phyloP scores from a whole-genome alignment of 2,329 filamentous ascomycete genomes.

The Monilinia polystroma region DNA sequence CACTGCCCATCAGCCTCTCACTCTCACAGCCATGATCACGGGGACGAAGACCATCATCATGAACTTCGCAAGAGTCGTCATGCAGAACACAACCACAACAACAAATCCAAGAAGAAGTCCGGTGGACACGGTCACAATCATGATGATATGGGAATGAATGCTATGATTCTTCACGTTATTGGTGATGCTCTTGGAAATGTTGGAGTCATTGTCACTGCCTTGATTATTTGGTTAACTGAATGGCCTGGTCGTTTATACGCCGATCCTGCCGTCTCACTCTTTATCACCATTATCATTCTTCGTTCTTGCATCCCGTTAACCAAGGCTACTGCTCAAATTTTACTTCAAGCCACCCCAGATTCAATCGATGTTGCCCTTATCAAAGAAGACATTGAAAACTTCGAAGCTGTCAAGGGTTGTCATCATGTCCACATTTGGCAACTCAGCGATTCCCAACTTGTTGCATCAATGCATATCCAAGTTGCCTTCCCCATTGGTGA shows the following conservation, averaged over 20 bases:
- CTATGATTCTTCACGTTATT: conserved; percentile 72
- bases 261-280: conserved; percentile 86
- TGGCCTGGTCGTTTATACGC: conserved; percentile 82
- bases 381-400: conserved; percentile 81
- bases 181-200: conserved; percentile 85
- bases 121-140: conserved; percentile 74
- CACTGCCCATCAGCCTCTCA: neutral
- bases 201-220: conserved; percentile 77
- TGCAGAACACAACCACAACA: conserved; percentile 71
- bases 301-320: conserved; percentile 76
- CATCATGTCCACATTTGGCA: conserved; percentile 99
- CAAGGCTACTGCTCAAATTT: conserved; percentile 77
- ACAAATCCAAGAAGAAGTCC: conserved; percentile 63
- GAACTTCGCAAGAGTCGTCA: conserved; percentile 43
- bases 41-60: conserved; percentile 23
- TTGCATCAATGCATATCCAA: conserved; percentile 91
- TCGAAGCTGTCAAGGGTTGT: conserved; percentile 84
- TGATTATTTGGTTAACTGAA: conserved; percentile 87
- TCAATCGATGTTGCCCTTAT: conserved; percentile 88
- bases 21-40: conserved; percentile 28
- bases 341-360: conserved; percentile 90
- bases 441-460: conserved; percentile 88
- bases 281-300: conserved; percentile 82
- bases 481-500: conserved; percentile 87
- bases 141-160: conserved; percentile 92